Conservation (phyloP, 1,284 basidiomycete species). For the Ustilago xerochloae region DNA sequence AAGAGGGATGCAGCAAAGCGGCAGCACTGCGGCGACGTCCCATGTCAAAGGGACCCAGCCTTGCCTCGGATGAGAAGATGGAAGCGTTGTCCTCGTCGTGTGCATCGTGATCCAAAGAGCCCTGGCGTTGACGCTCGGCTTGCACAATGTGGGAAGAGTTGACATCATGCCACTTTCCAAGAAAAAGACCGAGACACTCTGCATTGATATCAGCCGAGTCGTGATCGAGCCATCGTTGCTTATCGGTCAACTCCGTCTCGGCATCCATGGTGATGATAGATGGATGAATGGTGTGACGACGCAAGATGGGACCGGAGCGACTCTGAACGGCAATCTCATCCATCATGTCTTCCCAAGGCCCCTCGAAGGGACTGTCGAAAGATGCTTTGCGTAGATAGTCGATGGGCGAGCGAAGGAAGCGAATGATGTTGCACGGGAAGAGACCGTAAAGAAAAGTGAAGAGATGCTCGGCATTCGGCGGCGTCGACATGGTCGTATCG, state of each 20-base stretch:
- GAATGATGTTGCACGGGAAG: conserved; percentile 83
- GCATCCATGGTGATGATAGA: conserved; percentile 77
- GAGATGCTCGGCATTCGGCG: conserved; percentile 62
- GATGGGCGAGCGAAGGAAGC: conserved; percentile 78
- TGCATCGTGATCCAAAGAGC: conserved; percentile 16
- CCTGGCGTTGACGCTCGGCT: conserved; percentile 33
- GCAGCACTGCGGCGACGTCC: conserved; percentile 30
- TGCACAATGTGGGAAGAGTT: conserved; percentile 38
- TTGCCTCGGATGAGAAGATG: conserved; percentile 32
- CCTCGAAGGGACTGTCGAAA: conserved; percentile 71
- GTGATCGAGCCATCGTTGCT: conserved; percentile 77
- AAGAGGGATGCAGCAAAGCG: conserved; percentile 28
- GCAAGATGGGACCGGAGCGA: conserved; percentile 72
- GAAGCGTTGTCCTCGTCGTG: conserved; percentile 35
- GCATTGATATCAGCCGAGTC: conserved; percentile 77
- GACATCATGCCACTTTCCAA: conserved; percentile 54
- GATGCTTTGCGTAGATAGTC: conserved; percentile 76
- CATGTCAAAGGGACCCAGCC: conserved; percentile 35
- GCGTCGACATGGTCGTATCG: conserved; percentile 46
- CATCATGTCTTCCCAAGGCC: conserved; percentile 73
- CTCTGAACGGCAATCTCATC: conserved; percentile 72
- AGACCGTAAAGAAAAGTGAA: conserved; percentile 87
- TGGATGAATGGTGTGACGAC: conserved; percentile 80
- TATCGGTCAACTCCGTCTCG: conserved; percentile 75
- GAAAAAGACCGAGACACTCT: conserved; percentile 73